Evolutionary conservation across 257 asterid genomes (phyloP), one percentile per base, ranked within the genome.

Genomic region (Linaria vulgaris): DNA sequence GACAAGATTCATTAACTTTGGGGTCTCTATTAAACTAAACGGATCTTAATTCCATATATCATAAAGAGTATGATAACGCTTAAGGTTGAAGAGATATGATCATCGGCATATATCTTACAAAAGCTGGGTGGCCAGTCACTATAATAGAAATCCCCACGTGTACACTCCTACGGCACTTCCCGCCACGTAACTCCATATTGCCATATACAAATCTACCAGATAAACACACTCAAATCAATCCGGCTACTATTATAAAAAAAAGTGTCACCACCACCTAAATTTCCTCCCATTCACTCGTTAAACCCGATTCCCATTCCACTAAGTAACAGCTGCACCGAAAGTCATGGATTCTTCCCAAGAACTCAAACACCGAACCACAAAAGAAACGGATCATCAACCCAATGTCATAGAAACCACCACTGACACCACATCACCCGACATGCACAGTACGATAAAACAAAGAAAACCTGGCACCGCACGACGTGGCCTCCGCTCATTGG

Each of bases 401-500:
- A 44, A 31, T 14, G 15, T 56, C 9, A 51, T 4, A 16, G 22
- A 12, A 21, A 5, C 66, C 55, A 9, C 21, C 14, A 16, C 43
- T n/a, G 3, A 62, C 55, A 9, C 21, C 14, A 16, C 43, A 24
- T 13, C 23, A 45, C 65, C 41, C 58, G 59, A 70, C 61, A 72
- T 72, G 78, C 68, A 54, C 69, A 37, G 4, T 27, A 27, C 34
- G 6, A 27, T 12, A 49, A 67, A 70, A 43, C 77, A 66, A 44
- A 80, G 71, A 56, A 71, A 56, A 47, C 0, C 69, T 31, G 82
- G 70, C 47, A 60, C 74, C 61, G 94, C 97, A 41, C 68, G 75
- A 45, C 95, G 95, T 16, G 98, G 98, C 31, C 78, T 88, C 6
- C 80, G 81, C 14, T 91, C 98, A 0, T 72, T 91, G 31, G 76